phyloP scores from a whole-genome alignment of 1,284 basidiomycete genomes.

The Boletellus deceptivus region DNA sequence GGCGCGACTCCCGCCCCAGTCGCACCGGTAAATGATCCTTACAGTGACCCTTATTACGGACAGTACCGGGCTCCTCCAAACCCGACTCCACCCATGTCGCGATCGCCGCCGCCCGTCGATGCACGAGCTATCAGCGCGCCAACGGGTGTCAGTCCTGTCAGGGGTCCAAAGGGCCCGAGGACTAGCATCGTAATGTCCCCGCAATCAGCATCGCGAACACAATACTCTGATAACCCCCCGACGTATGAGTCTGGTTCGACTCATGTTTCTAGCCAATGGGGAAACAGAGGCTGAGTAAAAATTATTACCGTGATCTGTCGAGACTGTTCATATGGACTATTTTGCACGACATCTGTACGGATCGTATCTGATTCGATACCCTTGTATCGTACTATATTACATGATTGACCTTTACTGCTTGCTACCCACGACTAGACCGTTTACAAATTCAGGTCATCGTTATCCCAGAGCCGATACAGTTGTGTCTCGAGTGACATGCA shows the following conservation, averaged over 20 bases:
- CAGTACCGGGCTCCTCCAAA: slow-evolving; percentile 21
- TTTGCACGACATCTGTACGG: slow-evolving; percentile 15
- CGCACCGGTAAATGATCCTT: slow-evolving; percentile 16
- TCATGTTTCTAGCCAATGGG: slow-evolving; percentile 51
- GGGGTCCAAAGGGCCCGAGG: slow-evolving; percentile 38
- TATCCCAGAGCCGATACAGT: too few relatives aligned
- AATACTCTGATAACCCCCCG: slow-evolving; percentile 58
- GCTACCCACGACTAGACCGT: neutral
- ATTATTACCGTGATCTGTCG: slow-evolving; percentile 1
- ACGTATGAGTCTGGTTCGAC: slow-evolving; percentile 57
- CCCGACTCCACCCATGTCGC: slow-evolving; percentile 26
- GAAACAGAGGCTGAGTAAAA: slow-evolving; percentile 36
- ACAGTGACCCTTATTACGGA: slow-evolving; percentile 29
- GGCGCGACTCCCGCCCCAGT: slow-evolving; percentile 45
- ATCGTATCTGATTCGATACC: slow-evolving; percentile 20
- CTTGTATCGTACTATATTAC: slow-evolving; percentile 17
- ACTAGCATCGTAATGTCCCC: slow-evolving; percentile 24
- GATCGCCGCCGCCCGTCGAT: slow-evolving; percentile 31
- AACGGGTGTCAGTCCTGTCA: slow-evolving; percentile 38
- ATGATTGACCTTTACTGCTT: slow-evolving; percentile 1
- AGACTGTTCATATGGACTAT: slow-evolving; percentile 18
- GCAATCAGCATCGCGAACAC: slow-evolving; percentile 23
- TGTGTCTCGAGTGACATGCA: too few relatives aligned
- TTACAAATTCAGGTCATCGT: too few relatives aligned
- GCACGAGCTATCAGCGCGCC: slow-evolving; percentile 32